These are phyloP conservation scores for Amanita rimosa DNA, from an alignment of 768 basidiomycete species.

Conservation along the genomic window DNA sequence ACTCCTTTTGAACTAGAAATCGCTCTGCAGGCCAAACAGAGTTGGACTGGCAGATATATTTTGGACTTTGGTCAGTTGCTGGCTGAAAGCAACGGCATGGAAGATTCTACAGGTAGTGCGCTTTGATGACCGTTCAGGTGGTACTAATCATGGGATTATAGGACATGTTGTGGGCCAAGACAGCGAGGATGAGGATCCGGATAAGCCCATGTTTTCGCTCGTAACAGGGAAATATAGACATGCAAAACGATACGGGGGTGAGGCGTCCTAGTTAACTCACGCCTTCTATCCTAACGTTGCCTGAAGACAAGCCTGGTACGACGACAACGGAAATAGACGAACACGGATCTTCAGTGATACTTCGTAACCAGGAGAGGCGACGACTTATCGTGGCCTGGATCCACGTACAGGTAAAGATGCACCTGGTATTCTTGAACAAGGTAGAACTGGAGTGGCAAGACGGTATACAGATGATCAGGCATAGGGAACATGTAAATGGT, in stretches of 20 bases:
- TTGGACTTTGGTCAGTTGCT: slow-evolving; percentile 65
- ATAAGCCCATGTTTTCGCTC: slow-evolving; percentile 76
- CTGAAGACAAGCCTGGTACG: background rate
- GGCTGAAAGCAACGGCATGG: slow-evolving; percentile 13
- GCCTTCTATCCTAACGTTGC: background rate
- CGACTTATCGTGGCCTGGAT: slow-evolving; percentile 74
- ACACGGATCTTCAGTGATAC: slow-evolving; percentile 24
- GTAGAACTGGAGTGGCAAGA: slow-evolving; percentile 79
- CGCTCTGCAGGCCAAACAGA: slow-evolving; percentile 58
- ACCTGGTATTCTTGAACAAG: slow-evolving; percentile 79
- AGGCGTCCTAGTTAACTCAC: slow-evolving; percentile 2
- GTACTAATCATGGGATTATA: background rate
- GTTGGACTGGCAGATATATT: slow-evolving; percentile 70
- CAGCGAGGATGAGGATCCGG: slow-evolving; percentile 39
- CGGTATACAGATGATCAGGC: slow-evolving; percentile 60
- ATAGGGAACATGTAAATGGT: no score
- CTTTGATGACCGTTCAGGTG: background rate
- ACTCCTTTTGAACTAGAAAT: slow-evolving; percentile 88
- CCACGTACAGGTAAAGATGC: slow-evolving; percentile 63
- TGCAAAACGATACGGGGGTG: slow-evolving; percentile 50
- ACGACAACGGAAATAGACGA: slow-evolving; percentile 6
- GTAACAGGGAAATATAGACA: slow-evolving; percentile 80
- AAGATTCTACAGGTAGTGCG: background rate
- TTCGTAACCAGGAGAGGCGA: slow-evolving; percentile 54
- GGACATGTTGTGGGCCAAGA: slow-evolving; percentile 5